Percentiles rank a stretch among this genome's conserved stretches.
phyloP scores from a whole-genome alignment of 2,329 filamentous ascomycete genomes.

The Ascosphaera aggregata region DNA sequence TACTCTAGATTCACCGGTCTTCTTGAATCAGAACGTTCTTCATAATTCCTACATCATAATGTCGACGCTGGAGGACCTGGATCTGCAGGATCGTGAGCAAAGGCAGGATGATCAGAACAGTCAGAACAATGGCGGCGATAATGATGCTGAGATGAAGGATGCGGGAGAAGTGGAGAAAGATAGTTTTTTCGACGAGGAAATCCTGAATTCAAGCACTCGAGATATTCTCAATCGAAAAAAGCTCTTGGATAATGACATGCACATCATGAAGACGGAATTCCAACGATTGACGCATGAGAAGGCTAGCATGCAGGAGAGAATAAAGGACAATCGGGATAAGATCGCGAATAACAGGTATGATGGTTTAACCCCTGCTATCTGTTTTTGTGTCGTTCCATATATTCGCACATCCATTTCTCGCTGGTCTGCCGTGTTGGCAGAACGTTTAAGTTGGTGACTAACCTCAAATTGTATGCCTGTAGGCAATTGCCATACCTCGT shows the following conservation, averaged over 20 bases:
- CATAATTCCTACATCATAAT: conserved; percentile 26
- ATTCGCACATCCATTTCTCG: no score
- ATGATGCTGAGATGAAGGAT: conserved; percentile 83
- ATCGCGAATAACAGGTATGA: conserved; percentile 92
- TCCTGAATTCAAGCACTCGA: conserved; percentile 76
- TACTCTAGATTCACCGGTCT: conserved; percentile 2
- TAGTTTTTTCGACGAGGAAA: conserved; percentile 76
- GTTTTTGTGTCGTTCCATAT: no score
- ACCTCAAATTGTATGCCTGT: conserved; percentile 3
- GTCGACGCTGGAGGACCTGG: conserved; percentile 82
- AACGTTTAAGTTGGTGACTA: no score
- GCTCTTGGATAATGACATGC: conserved; percentile 86
- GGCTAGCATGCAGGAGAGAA: conserved; percentile 89
- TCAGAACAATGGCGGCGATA: conserved; percentile 36
- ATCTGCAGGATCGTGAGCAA: conserved; percentile 62
- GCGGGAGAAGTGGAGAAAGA: conserved; percentile 43
- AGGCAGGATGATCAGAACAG: conserved; percentile 35
- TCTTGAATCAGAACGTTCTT: no score
- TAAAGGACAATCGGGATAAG: conserved; percentile 97
- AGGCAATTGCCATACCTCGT: conserved; percentile 97
- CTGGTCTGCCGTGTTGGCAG: no score
- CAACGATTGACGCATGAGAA: conserved; percentile 91
- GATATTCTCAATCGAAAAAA: conserved; percentile 82
- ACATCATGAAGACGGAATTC: conserved; percentile 96
- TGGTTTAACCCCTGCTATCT: no score